A percentile compares a stretch with the other conserved stretches of the same genome.
phyloP scores from a whole-genome alignment of 768 basidiomycete genomes.

The Auricularia cornea region DNA sequence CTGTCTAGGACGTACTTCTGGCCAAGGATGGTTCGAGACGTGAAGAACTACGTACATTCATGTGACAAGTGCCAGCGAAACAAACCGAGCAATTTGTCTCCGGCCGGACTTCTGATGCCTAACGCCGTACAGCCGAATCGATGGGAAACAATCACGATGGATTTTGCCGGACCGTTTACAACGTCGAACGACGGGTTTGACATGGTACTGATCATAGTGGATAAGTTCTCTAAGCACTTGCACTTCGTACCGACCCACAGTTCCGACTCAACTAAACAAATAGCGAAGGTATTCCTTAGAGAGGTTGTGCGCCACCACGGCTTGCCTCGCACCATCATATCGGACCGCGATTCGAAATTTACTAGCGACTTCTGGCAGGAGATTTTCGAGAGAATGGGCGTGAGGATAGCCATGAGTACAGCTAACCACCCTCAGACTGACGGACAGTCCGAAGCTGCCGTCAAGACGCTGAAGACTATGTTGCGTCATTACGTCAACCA shows the following conservation, averaged over 20 bases:
- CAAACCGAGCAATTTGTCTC: constrained; percentile 18
- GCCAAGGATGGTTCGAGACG: constrained; percentile 22
- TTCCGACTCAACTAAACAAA: neutral
- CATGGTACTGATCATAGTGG: neutral
- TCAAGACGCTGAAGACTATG: constrained; percentile 5
- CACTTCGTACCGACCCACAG: neutral
- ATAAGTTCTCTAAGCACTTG: neutral
- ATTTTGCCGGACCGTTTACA: neutral
- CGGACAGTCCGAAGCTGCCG: constrained; percentile 22
- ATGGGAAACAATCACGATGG: neutral
- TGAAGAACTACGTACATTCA: constrained; percentile 23
- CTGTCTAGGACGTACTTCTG: constrained; percentile 12
- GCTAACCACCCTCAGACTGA: constrained; percentile 34
- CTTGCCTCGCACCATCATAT: constrained; percentile 21
- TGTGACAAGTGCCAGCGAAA: constrained; percentile 25
- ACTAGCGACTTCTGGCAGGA: constrained; percentile 24
- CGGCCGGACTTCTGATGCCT: neutral
- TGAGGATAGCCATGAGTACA: constrained; percentile 20
- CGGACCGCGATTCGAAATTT: constrained; percentile 27
- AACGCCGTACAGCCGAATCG: neutral
- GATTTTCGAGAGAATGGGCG: constrained; percentile 14
- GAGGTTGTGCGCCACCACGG: constrained; percentile 20
- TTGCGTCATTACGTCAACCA: constrained; percentile 16
- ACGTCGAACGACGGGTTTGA: neutral
- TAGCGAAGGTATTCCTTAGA: constrained; percentile 16